Conservation (phyloP, 331 rosid species). For the Spiraea crenata region DNA sequence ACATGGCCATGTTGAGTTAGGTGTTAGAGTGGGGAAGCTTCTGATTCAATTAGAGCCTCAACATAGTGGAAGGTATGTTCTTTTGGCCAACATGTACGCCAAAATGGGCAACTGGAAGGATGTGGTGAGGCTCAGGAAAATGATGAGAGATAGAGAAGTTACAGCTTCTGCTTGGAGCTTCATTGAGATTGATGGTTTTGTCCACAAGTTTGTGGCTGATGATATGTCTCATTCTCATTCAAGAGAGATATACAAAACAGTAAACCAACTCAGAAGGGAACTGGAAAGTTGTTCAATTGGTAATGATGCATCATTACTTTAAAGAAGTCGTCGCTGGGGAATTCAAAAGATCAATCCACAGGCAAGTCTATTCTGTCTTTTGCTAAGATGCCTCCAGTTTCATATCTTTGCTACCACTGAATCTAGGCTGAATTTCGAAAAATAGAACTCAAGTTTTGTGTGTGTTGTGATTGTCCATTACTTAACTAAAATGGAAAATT, state of each 20-base stretch:
- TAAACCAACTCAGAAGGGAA: constrained; percentile 32
- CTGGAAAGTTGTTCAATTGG: constrained; percentile 21
- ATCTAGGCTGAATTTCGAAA: too few species aligned
- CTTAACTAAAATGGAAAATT: too few species aligned
- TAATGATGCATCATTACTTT: constrained; percentile 17
- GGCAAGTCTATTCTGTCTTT: neutral
- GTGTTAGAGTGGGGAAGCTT: constrained; percentile 36
- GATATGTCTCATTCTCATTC: constrained; percentile 33
- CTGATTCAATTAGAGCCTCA: constrained; percentile 49
- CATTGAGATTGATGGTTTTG: constrained; percentile 40
- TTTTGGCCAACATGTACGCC: constrained; percentile 45
- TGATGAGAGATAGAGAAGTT: constrained; percentile 44
- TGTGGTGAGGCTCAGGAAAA: constrained; percentile 40
- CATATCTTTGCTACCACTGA: neutral
- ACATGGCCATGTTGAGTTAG: constrained; percentile 48
- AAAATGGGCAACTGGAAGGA: constrained; percentile 45
- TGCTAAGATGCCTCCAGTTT: neutral
- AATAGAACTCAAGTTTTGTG: too few species aligned
- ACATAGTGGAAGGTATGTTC: constrained; percentile 54
- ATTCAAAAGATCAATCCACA: neutral
- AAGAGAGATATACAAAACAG: constrained; percentile 21
- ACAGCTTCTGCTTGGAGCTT: constrained; percentile 48
- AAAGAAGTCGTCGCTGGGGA: neutral
- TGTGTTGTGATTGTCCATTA: too few species aligned
- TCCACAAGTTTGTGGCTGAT: constrained; percentile 40